Conservation (phyloP, 179 eudicot genomes). For the Vitellaria paradoxa region DNA sequence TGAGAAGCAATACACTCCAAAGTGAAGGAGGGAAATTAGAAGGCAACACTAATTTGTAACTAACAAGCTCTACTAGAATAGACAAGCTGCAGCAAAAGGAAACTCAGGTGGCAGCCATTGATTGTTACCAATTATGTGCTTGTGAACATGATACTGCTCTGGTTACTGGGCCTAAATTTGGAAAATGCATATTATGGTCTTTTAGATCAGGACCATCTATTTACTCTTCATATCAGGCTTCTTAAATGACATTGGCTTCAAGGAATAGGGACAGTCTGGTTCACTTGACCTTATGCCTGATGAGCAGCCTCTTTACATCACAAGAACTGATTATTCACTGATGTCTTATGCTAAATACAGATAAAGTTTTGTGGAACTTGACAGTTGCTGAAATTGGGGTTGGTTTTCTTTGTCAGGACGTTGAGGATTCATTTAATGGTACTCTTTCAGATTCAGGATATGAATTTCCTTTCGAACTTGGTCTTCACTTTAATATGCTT, state of each 20-base stretch:
- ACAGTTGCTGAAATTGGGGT: conserved; percentile 73
- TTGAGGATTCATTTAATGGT: conserved; percentile 39
- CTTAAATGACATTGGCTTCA: conserved; percentile 27
- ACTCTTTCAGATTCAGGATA: conserved; percentile 32
- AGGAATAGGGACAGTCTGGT: conserved; percentile 27
- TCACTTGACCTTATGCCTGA: conserved; percentile 30
- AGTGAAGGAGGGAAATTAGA: no score
- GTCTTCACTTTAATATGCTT: conserved; percentile 43
- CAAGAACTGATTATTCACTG: conserved; percentile 74
- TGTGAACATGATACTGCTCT: conserved; percentile 30
- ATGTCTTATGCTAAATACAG: conserved; percentile 49
- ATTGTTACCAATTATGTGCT: no score
- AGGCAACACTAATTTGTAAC: no score
- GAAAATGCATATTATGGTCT: conserved; percentile 72
- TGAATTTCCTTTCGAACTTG: conserved; percentile 40
- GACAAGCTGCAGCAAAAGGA: no score
- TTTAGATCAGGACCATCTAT: conserved; percentile 68
- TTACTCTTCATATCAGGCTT: conserved; percentile 63
- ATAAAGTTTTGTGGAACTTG: conserved; percentile 72
- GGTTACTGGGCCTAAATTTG: conserved; percentile 52
- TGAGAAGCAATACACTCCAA: no score
- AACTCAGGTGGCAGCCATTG: no score
- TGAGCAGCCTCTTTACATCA: conserved; percentile 65
- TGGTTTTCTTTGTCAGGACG: conserved; percentile 64
- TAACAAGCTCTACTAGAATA: no score